Percentiles rank a stretch among this genome's conserved stretches.
phyloP scores from a whole-genome alignment of 139 green algal species.

The Raphidocelis subcapitata region DNA sequence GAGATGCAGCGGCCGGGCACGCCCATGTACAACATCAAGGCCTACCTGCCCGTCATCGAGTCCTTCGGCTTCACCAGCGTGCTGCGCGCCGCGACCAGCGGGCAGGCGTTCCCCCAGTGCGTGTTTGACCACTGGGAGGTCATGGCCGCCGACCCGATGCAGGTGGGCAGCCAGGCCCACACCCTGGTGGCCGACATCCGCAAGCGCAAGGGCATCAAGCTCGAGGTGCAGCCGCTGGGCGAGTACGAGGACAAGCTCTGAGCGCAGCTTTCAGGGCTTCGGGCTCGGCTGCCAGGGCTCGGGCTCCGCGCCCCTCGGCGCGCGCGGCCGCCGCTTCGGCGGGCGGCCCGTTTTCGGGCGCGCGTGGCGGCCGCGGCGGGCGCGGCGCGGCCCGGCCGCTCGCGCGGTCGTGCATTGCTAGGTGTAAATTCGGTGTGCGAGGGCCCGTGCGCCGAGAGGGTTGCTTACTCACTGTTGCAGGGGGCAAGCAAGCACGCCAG shows the following conservation, averaged over 20 bases:
- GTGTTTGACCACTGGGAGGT: slow-evolving; percentile 99
- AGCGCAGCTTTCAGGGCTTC: too few species aligned
- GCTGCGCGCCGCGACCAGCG: slow-evolving; percentile 93
- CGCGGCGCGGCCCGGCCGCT: too few species aligned
- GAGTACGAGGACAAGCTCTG: slow-evolving; percentile 99
- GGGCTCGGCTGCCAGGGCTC: too few species aligned
- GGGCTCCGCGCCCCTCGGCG: too few species aligned
- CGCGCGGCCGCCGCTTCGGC: too few species aligned
- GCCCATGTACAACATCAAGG: slow-evolving; percentile 99
- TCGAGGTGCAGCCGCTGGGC: slow-evolving; percentile 61
- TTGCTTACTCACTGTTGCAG: too few species aligned
- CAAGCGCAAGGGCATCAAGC: slow-evolving; percentile 98
- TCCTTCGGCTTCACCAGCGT: slow-evolving; percentile 97
- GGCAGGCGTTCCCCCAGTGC: slow-evolving; percentile 97
- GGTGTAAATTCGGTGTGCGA: too few species aligned
- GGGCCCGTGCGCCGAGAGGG: too few species aligned
- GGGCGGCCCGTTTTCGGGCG: too few species aligned
- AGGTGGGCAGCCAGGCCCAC: slow-evolving; percentile 68
- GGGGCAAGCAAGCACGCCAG: not conserved
- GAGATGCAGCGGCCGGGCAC: slow-evolving; percentile 96
- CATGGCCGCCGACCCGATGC: slow-evolving; percentile 81
- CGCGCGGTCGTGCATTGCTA: too few species aligned
- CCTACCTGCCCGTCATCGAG: slow-evolving; percentile 94
- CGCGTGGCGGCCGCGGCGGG: too few species aligned
- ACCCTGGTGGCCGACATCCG: slow-evolving; percentile 86